Evolutionary conservation across 1,284 basidiomycete genomes (phyloP).

Genomic region (Cutaneotrichosporon sp.): DNA sequence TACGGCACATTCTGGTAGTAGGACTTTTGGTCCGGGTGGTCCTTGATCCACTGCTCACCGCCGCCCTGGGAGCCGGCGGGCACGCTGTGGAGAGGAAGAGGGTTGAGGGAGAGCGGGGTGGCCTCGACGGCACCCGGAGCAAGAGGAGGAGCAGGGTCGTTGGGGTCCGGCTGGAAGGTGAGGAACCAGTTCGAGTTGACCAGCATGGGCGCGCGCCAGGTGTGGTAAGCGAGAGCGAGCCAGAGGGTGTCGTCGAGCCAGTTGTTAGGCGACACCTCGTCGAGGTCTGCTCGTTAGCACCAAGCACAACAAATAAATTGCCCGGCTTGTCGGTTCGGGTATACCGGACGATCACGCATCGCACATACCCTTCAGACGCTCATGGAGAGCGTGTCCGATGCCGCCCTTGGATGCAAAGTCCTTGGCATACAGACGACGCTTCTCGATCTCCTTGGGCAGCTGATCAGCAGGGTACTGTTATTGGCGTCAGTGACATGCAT

Average conservation of each 20-base stretch:
- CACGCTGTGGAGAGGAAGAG: slow-evolving; percentile 22
- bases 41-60: slow-evolving; percentile 52
- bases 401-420: slow-evolving; percentile 64
- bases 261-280: slow-evolving; percentile 78
- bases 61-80: slow-evolving; percentile 31
- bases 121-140: slow-evolving; percentile 18
- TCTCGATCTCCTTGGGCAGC: slow-evolving; percentile 58
- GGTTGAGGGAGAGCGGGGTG: slow-evolving; percentile 19
- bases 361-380: slow-evolving; percentile 66
- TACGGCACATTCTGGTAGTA: slow-evolving; percentile 34
- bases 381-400: slow-evolving; percentile 68
- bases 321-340: neutral
- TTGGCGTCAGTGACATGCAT: slow-evolving; percentile 19
- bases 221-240: slow-evolving; percentile 83
- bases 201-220: slow-evolving; percentile 79
- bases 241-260: slow-evolving; percentile 97
- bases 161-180: slow-evolving; percentile 59
- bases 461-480: slow-evolving; percentile 55
- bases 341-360: too few relatives aligned
- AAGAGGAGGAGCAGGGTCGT: slow-evolving; percentile 45
- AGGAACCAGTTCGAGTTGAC: slow-evolving; percentile 99
- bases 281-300: slow-evolving; percentile 60
- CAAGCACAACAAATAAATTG: neutral
- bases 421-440: slow-evolving; percentile 61
- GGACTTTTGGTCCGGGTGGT: slow-evolving; percentile 39